These are phyloP conservation scores for Vicia villosa DNA, from an alignment of 306 rosid genomes.

Conservation along the genomic window DNA sequence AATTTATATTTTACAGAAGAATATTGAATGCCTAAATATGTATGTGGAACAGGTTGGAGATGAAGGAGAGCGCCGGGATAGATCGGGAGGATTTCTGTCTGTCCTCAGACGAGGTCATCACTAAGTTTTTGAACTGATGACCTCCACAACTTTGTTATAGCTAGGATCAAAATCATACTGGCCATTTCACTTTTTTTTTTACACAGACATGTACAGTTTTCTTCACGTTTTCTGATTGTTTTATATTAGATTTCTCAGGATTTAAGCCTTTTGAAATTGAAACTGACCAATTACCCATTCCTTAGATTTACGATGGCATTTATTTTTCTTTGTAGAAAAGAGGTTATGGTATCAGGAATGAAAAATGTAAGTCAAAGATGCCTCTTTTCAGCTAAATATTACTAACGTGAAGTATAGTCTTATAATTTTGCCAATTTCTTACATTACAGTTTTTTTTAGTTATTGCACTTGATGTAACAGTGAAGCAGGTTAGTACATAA, in stretches of 20 bases:
- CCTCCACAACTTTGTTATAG: constrained; percentile 40
- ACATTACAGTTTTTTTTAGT: neutral
- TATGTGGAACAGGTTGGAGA: constrained; percentile 58
- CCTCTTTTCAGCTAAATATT: neutral
- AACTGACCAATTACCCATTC: constrained; percentile 22
- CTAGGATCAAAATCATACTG: constrained; percentile 35
- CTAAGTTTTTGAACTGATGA: constrained; percentile 32
- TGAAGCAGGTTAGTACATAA: too few relatives aligned
- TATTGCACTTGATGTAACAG: neutral
- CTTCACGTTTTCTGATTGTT: constrained; percentile 20
- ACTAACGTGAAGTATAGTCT: neutral
- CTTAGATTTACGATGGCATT: neutral
- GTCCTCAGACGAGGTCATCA: constrained; percentile 72
- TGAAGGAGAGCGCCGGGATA: constrained; percentile 72
- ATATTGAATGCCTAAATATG: neutral
- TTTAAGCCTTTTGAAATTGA: constrained; percentile 34
- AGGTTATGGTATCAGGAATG: constrained; percentile 16
- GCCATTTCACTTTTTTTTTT: constrained; percentile 31
- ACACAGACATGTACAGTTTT: constrained; percentile 53
- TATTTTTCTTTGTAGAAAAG: constrained; percentile 26
- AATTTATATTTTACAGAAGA: neutral
- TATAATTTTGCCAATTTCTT: neutral
- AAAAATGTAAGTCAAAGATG: neutral
- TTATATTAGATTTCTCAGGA: neutral
- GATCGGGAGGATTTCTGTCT: constrained; percentile 65